Percentiles rank a stretch among this genome's conserved stretches.
phyloP scores from a whole-genome alignment of 2,329 filamentous ascomycete genomes.

The Penicillium nordicum region DNA sequence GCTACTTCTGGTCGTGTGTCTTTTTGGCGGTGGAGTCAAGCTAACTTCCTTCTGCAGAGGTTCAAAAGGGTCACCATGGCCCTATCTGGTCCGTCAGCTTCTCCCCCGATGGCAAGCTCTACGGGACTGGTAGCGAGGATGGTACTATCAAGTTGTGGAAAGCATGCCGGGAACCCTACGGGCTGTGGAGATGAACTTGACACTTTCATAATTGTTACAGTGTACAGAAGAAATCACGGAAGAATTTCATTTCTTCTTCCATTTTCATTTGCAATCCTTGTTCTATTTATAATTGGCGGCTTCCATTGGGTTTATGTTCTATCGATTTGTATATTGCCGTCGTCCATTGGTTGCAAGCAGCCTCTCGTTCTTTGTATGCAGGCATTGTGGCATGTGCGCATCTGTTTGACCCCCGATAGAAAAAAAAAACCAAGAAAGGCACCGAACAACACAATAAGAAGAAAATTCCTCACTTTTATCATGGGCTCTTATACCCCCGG shows the following conservation, averaged over 20 bases:
- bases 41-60: constrained; percentile 54
- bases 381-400: not conserved
- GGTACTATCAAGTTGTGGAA: constrained; percentile 94
- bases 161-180: constrained; percentile 62
- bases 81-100: constrained; percentile 96
- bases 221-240: constrained; percentile 1
- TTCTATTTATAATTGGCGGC: not conserved
- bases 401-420: not conserved
- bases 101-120: constrained; percentile 91
- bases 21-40: not conserved
- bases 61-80: constrained; percentile 94
- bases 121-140: constrained; percentile 94
- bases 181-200: constrained; percentile 56
- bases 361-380: not conserved
- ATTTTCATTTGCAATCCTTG: not conserved
- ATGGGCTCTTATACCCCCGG: not conserved
- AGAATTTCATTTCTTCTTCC: not conserved
- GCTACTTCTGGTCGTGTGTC: not conserved
- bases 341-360: not conserved
- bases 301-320: not conserved
- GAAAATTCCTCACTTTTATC: not conserved
- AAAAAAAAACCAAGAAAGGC: not conserved
- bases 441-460: not conserved
- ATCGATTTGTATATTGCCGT: not conserved
- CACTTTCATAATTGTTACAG: not conserved